These are phyloP conservation scores for Micromonas pusilla DNA, from an alignment of 139 green algal species.

Conservation along the genomic window DNA sequence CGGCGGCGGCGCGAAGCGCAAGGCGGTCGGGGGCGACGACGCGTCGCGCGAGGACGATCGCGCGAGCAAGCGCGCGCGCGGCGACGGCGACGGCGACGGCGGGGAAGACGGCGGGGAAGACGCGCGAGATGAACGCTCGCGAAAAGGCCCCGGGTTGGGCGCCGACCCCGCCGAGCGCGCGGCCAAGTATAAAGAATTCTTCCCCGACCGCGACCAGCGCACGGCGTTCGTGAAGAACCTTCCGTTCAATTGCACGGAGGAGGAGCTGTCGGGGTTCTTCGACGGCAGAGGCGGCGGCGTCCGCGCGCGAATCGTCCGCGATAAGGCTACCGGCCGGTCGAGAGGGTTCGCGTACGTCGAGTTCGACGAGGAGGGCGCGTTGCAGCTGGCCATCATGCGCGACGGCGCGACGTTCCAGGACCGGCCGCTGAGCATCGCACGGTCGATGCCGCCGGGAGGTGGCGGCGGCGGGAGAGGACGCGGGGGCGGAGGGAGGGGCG, in stretches of 20 bases:
- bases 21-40: neutral
- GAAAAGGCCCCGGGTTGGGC: neutral
- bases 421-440: conserved; percentile 1
- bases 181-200: neutral
- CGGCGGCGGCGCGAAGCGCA: neutral
- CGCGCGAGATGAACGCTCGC: no score
- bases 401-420: conserved; percentile 12
- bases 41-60: neutral
- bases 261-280: neutral
- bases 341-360: conserved; percentile 25
- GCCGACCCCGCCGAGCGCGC: neutral
- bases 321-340: conserved; percentile 1
- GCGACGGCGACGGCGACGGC: neutral
- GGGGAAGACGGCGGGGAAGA: neutral
- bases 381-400: conserved; percentile 17
- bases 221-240: conserved; percentile 29
- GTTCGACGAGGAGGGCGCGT: neutral
- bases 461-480: neutral
- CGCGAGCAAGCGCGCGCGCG: conserved; percentile 5
- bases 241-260: neutral
- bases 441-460: neutral
- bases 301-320: conserved; percentile 11
- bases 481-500: neutral
- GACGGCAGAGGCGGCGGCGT: neutral
- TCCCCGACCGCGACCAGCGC: neutral